These are phyloP conservation scores for Parafenestella ontariensis DNA, from an alignment of 2,329 filamentous ascomycete species.

Conservation along the genomic window DNA sequence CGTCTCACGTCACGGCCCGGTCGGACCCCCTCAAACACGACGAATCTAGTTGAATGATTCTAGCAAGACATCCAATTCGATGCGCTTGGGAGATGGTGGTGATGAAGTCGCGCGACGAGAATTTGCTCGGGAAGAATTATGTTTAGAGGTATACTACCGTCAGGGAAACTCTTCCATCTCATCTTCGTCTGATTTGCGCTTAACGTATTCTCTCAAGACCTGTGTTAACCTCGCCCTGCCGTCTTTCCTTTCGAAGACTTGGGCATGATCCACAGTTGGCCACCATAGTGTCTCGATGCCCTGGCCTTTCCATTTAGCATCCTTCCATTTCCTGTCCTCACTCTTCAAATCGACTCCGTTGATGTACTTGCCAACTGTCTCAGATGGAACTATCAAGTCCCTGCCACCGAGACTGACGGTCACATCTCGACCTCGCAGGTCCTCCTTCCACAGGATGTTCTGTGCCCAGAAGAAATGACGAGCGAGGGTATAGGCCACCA, in stretches of 20 bases:
- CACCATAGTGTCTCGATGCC: constrained; percentile 68
- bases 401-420: constrained; percentile 66
- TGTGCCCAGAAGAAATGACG: constrained; percentile 76
- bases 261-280: constrained; percentile 68
- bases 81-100: constrained; percentile 1
- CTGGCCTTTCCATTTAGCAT: constrained; percentile 46
- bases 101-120: constrained; percentile 5
- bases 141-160: not conserved
- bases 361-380: constrained; percentile 65
- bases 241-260: constrained; percentile 51
- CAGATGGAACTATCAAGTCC: constrained; percentile 71
- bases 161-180: constrained; percentile 3
- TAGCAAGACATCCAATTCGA: not conserved
- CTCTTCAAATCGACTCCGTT: constrained; percentile 44
- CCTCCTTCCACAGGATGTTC: constrained; percentile 74
- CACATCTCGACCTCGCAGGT: constrained; percentile 58
- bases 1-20: constrained; percentile 12
- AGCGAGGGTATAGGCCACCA: constrained; percentile 68
- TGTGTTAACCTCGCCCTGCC: constrained; percentile 31
- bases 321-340: constrained; percentile 41
- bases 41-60: not conserved
- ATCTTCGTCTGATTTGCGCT: constrained; percentile 8
- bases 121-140: not conserved
- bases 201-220: constrained; percentile 36
- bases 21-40: constrained; percentile 27